Conservation (phyloP, 1,139 yeast species). For the Kodamaea ohmeri region DNA sequence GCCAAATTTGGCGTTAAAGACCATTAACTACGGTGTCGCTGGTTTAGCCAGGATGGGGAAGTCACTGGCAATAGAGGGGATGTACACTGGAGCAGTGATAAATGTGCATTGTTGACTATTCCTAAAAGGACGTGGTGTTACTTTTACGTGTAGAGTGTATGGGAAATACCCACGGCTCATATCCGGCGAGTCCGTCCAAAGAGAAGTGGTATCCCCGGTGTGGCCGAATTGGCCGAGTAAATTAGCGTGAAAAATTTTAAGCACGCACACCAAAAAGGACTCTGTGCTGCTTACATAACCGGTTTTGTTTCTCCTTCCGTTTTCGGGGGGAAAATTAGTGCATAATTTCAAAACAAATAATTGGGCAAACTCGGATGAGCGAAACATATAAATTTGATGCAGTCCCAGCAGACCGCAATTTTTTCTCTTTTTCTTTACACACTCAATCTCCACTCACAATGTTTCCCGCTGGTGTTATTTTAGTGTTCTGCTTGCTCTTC, state of each 20-base stretch:
- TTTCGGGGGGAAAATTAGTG: conserved; percentile 2
- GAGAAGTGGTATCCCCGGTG: conserved; percentile 2
- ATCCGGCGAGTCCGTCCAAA: conserved; percentile 2
- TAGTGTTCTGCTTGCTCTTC: conserved; percentile 48
- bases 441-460: conserved; percentile 21
- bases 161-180: conserved; percentile 2
- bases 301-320: conserved; percentile 6
- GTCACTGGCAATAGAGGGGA: too few relatives aligned
- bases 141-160: background rate
- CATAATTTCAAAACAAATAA: conserved; percentile 9
- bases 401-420: conserved; percentile 6
- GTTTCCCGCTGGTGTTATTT: conserved; percentile 54
- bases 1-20: background rate
- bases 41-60: conserved; percentile 1
- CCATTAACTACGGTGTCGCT: background rate
- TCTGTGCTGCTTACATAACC: conserved; percentile 2
- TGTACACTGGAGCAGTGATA: too few relatives aligned
- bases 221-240: conserved; percentile 7
- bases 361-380: conserved; percentile 9
- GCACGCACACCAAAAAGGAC: conserved; percentile 1
- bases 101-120: too few relatives aligned
- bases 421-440: conserved; percentile 10
- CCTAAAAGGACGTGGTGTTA: background rate
- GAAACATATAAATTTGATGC: conserved; percentile 8
- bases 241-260: conserved; percentile 5